Evolutionary conservation across 306 rosid species (phyloP), one percentile per base, ranked within the genome.

Genomic region (Parietaria judaica): DNA sequence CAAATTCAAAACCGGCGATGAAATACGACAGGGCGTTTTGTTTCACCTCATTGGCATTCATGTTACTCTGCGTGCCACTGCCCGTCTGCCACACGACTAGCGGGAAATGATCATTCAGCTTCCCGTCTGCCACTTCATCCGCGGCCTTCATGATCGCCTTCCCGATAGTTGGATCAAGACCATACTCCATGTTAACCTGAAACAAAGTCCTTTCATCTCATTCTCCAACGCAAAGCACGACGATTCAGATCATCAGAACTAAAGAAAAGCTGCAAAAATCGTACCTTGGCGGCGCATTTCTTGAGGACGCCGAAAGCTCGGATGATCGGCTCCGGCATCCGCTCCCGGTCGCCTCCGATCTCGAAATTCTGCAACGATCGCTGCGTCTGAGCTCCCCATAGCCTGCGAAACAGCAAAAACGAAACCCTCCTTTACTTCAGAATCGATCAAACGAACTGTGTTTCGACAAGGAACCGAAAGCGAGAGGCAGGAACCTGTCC

Each of bases 51-150:
- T 94, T 94, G 63, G 95, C 99, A 67, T 94, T 94, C 99, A 94
- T 94, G 79, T 94, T 94, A 70, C 97, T 94, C 66, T 94, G 99
- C 35, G 97, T 94, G 59, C 97, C 99, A 78, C 99, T 94, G 39
- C 99, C 99, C 67, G 99, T 94, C 72, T 94, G 99, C 99, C 99
- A 94, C 11, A 94, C 94, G 77, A 94, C 99, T 13, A 94, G 95
- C 8, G 97, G 99, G 56, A 94, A 88, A 66, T 94, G 95, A 48
- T 94, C 90, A 54, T 88, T 94, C 3, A 88, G 84, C 77, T 94
- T 94, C 54, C 99, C 99, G 69, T 94, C 97, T 0, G 99, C 99
- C 2, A 94, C 99, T 83, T 94, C 99, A 56, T 88, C 86, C 5
- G 99, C 97, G 34, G 99, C 97, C 67, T 77, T 80, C 86, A 94